These are phyloP conservation scores for Torulaspora pretoriensis DNA, from an alignment of 1,139 yeast genomes.

Conservation along the genomic window DNA sequence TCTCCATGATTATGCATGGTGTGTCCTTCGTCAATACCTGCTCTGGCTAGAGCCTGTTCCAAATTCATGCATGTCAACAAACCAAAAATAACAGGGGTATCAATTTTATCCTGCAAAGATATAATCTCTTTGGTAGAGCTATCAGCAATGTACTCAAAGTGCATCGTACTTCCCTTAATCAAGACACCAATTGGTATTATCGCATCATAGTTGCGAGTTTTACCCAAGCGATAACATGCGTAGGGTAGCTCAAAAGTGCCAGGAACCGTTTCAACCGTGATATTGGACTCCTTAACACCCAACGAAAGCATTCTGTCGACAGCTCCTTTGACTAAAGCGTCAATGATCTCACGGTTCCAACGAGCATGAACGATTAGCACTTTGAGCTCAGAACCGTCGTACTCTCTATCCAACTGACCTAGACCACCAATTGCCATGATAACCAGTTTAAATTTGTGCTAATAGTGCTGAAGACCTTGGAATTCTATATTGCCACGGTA, in stretches of 20 bases:
- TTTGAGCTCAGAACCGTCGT: constrained; percentile 63
- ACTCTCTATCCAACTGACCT: constrained; percentile 65
- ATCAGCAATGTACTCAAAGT: constrained; percentile 94
- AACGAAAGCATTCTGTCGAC: constrained; percentile 51
- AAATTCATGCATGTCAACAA: constrained; percentile 89
- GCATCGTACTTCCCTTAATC: constrained; percentile 97
- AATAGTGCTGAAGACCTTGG: not conserved
- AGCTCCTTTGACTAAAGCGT: constrained; percentile 78
- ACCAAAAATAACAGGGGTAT: constrained; percentile 86
- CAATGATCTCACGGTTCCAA: constrained; percentile 80
- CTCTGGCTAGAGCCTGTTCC: constrained; percentile 88
- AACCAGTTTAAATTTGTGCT: not conserved
- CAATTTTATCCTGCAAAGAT: constrained; percentile 67
- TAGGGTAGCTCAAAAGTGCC: constrained; percentile 92
- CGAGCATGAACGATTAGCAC: constrained; percentile 92
- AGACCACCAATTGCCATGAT: constrained; percentile 75
- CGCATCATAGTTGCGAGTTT: constrained; percentile 64
- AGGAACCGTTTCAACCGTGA: constrained; percentile 79
- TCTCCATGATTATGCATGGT: constrained; percentile 91
- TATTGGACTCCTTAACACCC: constrained; percentile 74
- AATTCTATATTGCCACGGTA: not conserved
- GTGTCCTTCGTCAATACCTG: constrained; percentile 70
- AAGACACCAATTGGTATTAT: constrained; percentile 90
- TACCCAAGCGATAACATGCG: constrained; percentile 44
- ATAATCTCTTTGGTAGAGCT: constrained; percentile 82